phyloP scores from a whole-genome alignment of 2,329 filamentous ascomycete genomes.

The Fusarium sp. region DNA sequence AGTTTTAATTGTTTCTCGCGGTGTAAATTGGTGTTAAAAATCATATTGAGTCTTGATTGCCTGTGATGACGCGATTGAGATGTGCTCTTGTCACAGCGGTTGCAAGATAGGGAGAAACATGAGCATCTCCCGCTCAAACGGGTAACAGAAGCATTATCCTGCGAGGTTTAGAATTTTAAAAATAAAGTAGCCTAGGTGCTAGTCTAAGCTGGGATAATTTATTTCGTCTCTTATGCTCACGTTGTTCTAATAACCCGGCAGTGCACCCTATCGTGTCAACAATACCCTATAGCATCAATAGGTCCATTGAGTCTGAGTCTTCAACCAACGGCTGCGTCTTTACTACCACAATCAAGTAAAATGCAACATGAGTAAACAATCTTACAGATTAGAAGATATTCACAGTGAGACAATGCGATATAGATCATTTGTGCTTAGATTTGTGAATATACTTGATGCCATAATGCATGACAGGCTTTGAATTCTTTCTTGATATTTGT shows the following conservation, averaged over 20 bases:
- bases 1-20: too few species aligned
- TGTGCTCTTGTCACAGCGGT: too few species aligned
- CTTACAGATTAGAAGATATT: not conserved
- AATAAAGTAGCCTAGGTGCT: not conserved
- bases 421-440: slow-evolving; percentile 20
- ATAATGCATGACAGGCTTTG: slow-evolving; percentile 8
- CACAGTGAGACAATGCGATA: not conserved
- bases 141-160: too few species aligned
- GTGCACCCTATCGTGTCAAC: not conserved
- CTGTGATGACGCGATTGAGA: too few species aligned
- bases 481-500: slow-evolving; percentile 11
- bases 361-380: not conserved
- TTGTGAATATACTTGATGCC: slow-evolving; percentile 17
- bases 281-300: not conserved
- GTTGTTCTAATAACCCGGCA: not conserved
- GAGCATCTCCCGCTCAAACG: too few species aligned
- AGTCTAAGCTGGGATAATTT: not conserved
- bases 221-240: not conserved
- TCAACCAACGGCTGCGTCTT: not conserved
- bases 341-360: not conserved
- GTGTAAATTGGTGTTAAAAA: too few species aligned
- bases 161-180: too few species aligned
- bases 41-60: too few species aligned
- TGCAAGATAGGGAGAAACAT: too few species aligned
- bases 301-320: not conserved